Evolutionary conservation across 805 yeast genomes (phyloP), one percentile per base, ranked within the genome.

Genomic region (Candida coquimbonensis): DNA sequence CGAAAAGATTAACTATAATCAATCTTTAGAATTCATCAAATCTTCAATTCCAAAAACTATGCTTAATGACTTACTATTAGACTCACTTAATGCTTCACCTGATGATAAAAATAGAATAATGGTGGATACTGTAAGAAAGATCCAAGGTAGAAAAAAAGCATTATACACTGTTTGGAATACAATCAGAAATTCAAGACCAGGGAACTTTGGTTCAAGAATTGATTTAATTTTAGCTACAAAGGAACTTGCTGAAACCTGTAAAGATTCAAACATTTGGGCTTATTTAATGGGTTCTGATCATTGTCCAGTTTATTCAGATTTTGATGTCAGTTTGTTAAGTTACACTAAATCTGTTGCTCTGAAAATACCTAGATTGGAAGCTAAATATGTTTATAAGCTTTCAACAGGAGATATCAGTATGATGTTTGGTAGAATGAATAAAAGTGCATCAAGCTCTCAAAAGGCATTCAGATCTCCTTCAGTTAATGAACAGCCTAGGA

Each of bases 101-200:
- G 59, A 42, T 39, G 68, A 55, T 52, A 70, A 50, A 17, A 61
- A 64, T 4, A 77, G 76, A 37, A 64, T 76, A 9, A 57, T 85
- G 31, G 60, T 72, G 45, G 95, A 86, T 58, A 67, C 82, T 0
- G 74, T 81, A 0, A 69, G 97, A 38, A 58, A 63, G 27, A 46
- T 60, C 2, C 82, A 81, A 49, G 81, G 83, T 1, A 64, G 83
- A 19, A 68, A 80, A 40, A 59, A 75, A 56, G 80, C 77, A 21
- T 70, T 89, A 77, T 93, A 84, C 59, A 89, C 97, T 0, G 93
- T 90, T 40, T 91, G 99, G 99, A 90, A 89, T 62, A 84, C 89
- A 2, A 64, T 81, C 53, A 75, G 77, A 43, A 84, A 84, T 53
- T 75, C 85, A 19, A 66, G 99, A 29, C 89, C 93, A 1, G 70